Conservation (phyloP, 805 yeast species). For the Candida mattraensis region DNA sequence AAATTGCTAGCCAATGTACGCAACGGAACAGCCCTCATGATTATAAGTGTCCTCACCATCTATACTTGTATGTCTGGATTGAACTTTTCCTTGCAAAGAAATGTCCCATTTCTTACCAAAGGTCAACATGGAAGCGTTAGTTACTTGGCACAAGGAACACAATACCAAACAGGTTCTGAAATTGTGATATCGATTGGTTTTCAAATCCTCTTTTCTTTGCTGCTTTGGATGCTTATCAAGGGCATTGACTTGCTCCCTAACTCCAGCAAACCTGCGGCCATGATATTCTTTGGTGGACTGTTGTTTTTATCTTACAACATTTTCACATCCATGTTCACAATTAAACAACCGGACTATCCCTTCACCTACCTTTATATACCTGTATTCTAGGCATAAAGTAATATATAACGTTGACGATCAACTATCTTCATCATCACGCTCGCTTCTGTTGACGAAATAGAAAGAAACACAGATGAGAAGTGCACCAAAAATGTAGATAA, state of each 20-base stretch:
- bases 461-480: constrained; percentile 77
- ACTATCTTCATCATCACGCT: constrained; percentile 57
- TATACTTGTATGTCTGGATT: constrained; percentile 58
- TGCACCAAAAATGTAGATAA: constrained; percentile 77
- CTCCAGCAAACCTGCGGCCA: constrained; percentile 9
- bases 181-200: constrained; percentile 50
- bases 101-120: constrained; percentile 61
- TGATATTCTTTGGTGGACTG: constrained; percentile 30
- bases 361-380: constrained; percentile 32
- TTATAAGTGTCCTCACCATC: constrained; percentile 40
- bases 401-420: no score
- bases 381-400: constrained; percentile 9
- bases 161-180: constrained; percentile 73
- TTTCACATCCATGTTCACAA: constrained; percentile 43
- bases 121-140: constrained; percentile 46
- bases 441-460: constrained; percentile 77
- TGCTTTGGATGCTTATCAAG: constrained; percentile 41
- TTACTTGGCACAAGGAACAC: constrained; percentile 60
- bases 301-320: constrained; percentile 40
- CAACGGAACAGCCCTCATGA: constrained; percentile 17
- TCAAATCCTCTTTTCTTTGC: constrained; percentile 47
- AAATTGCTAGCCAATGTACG: constrained; percentile 29
- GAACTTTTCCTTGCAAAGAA: constrained; percentile 59
- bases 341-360: constrained; percentile 52
- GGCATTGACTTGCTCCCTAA: constrained; percentile 9